These are phyloP conservation scores for Collybia sp. DNA, from an alignment of 768 basidiomycete species.

Conservation along the genomic window DNA sequence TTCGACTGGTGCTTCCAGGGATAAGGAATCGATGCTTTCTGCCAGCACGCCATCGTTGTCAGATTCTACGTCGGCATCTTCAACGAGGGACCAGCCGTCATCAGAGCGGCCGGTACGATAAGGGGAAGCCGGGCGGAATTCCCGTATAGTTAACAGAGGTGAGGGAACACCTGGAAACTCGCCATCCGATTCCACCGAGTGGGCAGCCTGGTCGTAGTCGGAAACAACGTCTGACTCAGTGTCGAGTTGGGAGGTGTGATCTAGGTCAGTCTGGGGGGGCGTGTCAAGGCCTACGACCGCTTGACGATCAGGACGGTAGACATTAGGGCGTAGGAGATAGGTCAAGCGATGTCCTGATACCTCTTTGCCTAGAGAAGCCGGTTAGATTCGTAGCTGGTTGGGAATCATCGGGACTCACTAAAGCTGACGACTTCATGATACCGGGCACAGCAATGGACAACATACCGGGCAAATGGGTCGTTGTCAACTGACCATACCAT, in stretches of 20 bases:
- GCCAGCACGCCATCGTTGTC: constrained; percentile 21
- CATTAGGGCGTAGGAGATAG: constrained; percentile 76
- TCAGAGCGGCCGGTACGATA: constrained; percentile 5
- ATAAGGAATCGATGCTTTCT: constrained; percentile 27
- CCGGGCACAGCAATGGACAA: constrained; percentile 79
- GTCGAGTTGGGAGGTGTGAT: constrained; percentile 46
- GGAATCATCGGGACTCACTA: constrained; percentile 45
- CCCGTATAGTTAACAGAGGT: constrained; percentile 21
- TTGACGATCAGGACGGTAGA: constrained; percentile 51
- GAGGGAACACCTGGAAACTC: constrained; percentile 20
- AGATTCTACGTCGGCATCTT: constrained; percentile 21
- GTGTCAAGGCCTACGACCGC: constrained; percentile 50
- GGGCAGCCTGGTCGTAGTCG: constrained; percentile 44
- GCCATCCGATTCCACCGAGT: constrained; percentile 33
- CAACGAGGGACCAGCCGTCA: constrained; percentile 33
- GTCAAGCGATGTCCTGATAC: constrained; percentile 58
- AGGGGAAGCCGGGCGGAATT: constrained; percentile 2
- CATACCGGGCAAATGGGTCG: constrained; percentile 73
- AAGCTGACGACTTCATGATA: constrained; percentile 79
- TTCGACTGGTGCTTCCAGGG: constrained; percentile 16
- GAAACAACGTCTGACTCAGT: constrained; percentile 51
- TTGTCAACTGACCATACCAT: constrained; percentile 71
- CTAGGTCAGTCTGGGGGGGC: constrained; percentile 68
- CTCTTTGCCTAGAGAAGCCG: constrained; percentile 46
- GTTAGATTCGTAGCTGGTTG: neutral